Evolutionary conservation across 2,329 filamentous ascomycete species (phyloP).

Genomic region (Sporothrix sp.): DNA sequence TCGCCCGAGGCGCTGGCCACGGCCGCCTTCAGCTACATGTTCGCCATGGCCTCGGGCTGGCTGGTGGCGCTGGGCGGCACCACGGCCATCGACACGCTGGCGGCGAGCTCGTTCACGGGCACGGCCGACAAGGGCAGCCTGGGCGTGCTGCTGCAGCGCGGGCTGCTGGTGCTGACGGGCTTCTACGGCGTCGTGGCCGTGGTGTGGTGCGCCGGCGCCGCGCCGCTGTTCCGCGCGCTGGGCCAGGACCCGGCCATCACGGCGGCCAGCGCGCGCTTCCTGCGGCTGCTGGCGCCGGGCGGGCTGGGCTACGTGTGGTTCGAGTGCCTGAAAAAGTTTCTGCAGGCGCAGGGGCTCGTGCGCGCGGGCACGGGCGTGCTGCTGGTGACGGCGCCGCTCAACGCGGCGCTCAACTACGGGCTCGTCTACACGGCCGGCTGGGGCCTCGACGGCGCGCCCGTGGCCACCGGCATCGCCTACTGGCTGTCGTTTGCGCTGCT

Average conservation of each 20-base stretch:
- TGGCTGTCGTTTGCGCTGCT: conserved; percentile 75
- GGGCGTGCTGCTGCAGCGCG: conserved; percentile 67
- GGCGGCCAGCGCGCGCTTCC: conserved; percentile 60
- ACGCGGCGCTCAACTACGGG: conserved; percentile 69
- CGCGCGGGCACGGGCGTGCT: conserved; percentile 74
- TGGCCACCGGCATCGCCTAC: conserved; percentile 77
- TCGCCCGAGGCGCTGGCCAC: conserved; percentile 73
- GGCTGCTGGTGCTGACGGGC: conserved; percentile 58
- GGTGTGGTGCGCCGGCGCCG: conserved; percentile 58
- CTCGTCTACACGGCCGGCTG: conserved; percentile 64
- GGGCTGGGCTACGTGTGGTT: conserved; percentile 84
- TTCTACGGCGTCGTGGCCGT: conserved; percentile 66
- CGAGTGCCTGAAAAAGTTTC: conserved; percentile 74
- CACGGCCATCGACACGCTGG: conserved; percentile 76
- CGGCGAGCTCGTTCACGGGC: conserved; percentile 72
- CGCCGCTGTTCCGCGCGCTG: conserved; percentile 63
- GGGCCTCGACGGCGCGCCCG: conserved; percentile 66
- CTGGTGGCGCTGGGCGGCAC: conserved; percentile 77
- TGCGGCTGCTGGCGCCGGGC: conserved; percentile 66
- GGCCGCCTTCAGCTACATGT: conserved; percentile 87
- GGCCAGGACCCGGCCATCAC: conserved; percentile 74
- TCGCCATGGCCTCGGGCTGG: conserved; percentile 83
- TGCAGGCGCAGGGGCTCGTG: conserved; percentile 88
- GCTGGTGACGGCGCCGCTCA: conserved; percentile 71
- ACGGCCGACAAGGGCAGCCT: conserved; percentile 69